Conservation (phyloP, 2,329 filamentous ascomycete species). For the Curvularia sp. region DNA sequence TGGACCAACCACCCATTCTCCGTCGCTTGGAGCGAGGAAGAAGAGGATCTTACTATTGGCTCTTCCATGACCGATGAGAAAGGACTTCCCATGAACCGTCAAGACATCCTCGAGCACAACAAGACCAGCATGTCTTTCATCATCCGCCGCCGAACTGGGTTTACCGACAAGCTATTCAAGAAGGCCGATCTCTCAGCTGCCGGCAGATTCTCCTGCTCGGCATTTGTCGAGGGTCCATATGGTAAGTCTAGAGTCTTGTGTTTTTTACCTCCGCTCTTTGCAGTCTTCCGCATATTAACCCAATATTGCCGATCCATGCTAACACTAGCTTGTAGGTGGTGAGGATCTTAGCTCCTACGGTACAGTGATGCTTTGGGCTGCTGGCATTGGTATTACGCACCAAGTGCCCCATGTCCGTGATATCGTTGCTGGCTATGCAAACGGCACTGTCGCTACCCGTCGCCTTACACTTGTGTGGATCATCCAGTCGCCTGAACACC, state of each 20-base stretch:
- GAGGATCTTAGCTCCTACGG: constrained; percentile 92
- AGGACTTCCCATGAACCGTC: constrained; percentile 56
- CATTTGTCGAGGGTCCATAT: constrained; percentile 90
- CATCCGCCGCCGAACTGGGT: constrained; percentile 84
- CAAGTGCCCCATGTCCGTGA: constrained; percentile 88
- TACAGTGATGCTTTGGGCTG: constrained; percentile 87
- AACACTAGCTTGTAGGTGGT: constrained; percentile 60
- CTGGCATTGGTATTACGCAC: constrained; percentile 93
- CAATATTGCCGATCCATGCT: constrained; percentile 32
- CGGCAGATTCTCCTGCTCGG: constrained; percentile 68
- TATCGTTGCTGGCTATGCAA: constrained; percentile 61
- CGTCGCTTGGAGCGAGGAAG: constrained; percentile 77
- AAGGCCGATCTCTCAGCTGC: constrained; percentile 65
- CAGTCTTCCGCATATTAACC: constrained; percentile 37
- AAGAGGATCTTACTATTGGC: constrained; percentile 46
- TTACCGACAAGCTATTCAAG: constrained; percentile 82
- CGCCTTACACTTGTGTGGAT: constrained; percentile 89
- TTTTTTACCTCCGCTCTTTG: constrained; percentile 35
- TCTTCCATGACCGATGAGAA: constrained; percentile 51
- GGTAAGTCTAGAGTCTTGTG: constrained; percentile 47
- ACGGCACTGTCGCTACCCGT: constrained; percentile 80
- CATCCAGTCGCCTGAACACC: constrained; percentile 84
- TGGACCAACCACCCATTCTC: constrained; percentile 83
- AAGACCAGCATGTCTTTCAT: constrained; percentile 77
- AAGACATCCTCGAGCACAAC: constrained; percentile 60